Percentiles rank a stretch among this genome's conserved stretches.
These are phyloP conservation scores for Hanseniaspora valbyensis DNA, from an alignment of 805 yeast species.

Conservation along the genomic window DNA sequence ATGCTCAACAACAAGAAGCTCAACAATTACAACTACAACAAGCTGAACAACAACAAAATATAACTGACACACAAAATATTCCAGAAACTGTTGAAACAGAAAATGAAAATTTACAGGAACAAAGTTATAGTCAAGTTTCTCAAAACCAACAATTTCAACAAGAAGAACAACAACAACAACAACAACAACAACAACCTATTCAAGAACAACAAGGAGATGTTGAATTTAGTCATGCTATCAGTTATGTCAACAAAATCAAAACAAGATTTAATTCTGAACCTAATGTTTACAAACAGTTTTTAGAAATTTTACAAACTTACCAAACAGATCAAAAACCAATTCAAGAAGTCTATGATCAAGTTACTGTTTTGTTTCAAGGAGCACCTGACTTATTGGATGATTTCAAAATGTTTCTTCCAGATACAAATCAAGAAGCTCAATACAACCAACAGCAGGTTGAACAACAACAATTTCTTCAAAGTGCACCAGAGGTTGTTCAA, in stretches of 20 bases:
- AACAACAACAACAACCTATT: conserved; percentile 18
- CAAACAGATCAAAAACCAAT: conserved; percentile 94
- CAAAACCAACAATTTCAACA: conserved; percentile 23
- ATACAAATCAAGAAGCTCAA: conserved; percentile 28
- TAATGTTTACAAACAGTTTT: conserved; percentile 84
- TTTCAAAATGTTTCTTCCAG: conserved; percentile 91
- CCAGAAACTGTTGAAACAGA: too few relatives aligned
- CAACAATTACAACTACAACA: conserved; percentile 20
- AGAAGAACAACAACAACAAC: conserved; percentile 19
- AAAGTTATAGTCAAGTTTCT: not conserved
- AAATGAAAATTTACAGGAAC: too few relatives aligned
- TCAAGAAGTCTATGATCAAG: conserved; percentile 89
- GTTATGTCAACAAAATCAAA: conserved; percentile 91
- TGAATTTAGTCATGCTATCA: conserved; percentile 94
- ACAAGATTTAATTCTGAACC: conserved; percentile 89
- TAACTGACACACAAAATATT: not conserved
- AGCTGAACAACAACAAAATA: conserved; percentile 17
- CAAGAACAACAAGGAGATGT: conserved; percentile 47
- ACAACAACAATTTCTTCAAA: conserved; percentile 11
- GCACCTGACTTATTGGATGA: conserved; percentile 93
- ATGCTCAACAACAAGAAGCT: conserved; percentile 27
- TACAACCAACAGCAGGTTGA: conserved; percentile 16
- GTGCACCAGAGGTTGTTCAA: conserved; percentile 11
- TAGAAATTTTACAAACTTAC: conserved; percentile 91
- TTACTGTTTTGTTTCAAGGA: conserved; percentile 72